phyloP scores from a whole-genome alignment of 2,329 filamentous ascomycete species.

The Xylariaceae sp. region DNA sequence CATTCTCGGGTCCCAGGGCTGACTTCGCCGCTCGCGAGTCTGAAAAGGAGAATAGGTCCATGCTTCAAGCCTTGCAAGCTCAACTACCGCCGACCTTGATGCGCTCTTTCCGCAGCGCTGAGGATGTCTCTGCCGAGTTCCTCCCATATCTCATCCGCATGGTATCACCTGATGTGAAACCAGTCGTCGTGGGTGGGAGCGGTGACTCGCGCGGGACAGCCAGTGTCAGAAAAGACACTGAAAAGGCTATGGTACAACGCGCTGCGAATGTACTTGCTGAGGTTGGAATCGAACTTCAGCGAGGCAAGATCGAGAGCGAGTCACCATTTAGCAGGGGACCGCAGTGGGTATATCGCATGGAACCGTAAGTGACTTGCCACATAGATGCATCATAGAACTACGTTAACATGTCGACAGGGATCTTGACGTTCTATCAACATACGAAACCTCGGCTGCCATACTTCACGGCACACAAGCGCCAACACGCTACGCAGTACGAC shows the following conservation, averaged over 20 bases:
- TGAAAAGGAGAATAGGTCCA: slow-evolving; percentile 71
- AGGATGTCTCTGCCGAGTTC: slow-evolving; percentile 76
- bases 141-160: slow-evolving; percentile 82
- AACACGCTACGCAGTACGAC: slow-evolving; percentile 86
- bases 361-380: slow-evolving; percentile 64
- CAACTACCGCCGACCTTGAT: slow-evolving; percentile 69
- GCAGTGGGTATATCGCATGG: slow-evolving; percentile 88
- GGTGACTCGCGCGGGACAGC: slow-evolving; percentile 66
- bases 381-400: background rate
- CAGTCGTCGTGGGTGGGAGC: slow-evolving; percentile 75
- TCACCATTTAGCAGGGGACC: slow-evolving; percentile 56
- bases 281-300: slow-evolving; percentile 77
- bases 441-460: slow-evolving; percentile 62
- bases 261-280: slow-evolving; percentile 82
- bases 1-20: slow-evolving; percentile 79
- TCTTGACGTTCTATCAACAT: slow-evolving; percentile 76
- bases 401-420: slow-evolving; percentile 39
- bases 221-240: slow-evolving; percentile 82
- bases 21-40: slow-evolving; percentile 80
- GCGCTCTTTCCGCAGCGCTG: slow-evolving; percentile 74
- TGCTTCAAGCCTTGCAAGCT: slow-evolving; percentile 70
- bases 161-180: slow-evolving; percentile 85
- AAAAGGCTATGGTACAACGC: slow-evolving; percentile 75
- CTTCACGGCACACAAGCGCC: slow-evolving; percentile 60
- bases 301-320: slow-evolving; percentile 73